A percentile compares a stretch with the other conserved stretches of the same genome.
Evolutionary conservation across 177 flowering plant genomes (phyloP).

Genomic region (Vitis hybrid): DNA sequence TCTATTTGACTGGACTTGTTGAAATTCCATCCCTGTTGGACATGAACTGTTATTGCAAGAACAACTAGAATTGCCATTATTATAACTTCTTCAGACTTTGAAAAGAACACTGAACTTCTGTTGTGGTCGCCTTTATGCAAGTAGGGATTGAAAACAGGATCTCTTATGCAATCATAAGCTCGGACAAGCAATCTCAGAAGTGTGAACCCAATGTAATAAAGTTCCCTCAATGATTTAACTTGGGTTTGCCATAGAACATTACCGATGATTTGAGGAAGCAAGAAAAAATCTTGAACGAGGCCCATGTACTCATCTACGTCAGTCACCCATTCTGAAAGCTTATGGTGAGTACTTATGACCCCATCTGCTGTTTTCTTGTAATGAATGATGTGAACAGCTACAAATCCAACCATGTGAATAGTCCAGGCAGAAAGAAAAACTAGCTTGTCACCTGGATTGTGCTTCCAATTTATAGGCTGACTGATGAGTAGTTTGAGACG

Average conservation of each 20-base stretch:
- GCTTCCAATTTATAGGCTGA: conserved; percentile 54
- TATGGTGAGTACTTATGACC: conserved; percentile 17
- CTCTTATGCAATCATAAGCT: conserved; percentile 58
- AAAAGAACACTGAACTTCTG: conserved; percentile 59
- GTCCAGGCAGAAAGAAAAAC: conserved; percentile 42
- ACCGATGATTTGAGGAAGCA: conserved; percentile 84
- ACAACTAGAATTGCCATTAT: conserved; percentile 53
- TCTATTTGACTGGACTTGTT: conserved; percentile 46
- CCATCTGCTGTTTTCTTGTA: conserved; percentile 27
- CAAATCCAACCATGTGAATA: conserved; percentile 60
- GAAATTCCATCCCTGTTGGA: conserved; percentile 79
- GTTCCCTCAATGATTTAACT: conserved; percentile 59
- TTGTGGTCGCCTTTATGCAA: conserved; percentile 65
- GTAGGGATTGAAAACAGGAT: conserved; percentile 63
- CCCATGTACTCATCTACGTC: conserved; percentile 79
- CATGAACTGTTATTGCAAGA: conserved; percentile 49
- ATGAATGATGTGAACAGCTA: conserved; percentile 47
- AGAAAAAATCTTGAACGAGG: conserved; percentile 79
- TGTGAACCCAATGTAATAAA: conserved; percentile 70
- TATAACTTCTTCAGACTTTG: conserved; percentile 68
- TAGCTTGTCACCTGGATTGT: conserved; percentile 66
- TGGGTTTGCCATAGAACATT: conserved; percentile 72
- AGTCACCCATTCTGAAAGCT: conserved; percentile 52
- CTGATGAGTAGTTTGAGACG: conserved; percentile 58
- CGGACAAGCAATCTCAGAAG: conserved; percentile 78